These are phyloP conservation scores for Boletus pseudo-olivaceus DNA, from an alignment of 768 basidiomycete genomes.

Conservation along the genomic window DNA sequence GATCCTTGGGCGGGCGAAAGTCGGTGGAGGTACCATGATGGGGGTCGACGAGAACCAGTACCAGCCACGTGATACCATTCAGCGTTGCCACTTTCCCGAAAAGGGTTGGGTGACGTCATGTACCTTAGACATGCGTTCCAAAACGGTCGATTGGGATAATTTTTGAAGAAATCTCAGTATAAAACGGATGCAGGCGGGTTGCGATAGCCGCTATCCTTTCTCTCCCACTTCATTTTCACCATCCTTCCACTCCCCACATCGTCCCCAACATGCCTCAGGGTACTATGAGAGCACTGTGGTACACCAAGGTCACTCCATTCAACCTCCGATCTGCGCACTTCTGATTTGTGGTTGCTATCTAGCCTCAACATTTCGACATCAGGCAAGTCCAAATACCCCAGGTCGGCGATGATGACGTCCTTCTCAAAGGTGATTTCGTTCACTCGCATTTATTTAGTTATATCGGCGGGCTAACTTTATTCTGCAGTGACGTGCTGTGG, in stretches of 20 bases:
- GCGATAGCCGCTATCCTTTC: neutral
- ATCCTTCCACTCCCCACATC: neutral
- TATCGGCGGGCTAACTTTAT: neutral
- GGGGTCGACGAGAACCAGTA: too few relatives aligned
- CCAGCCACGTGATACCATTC: slow-evolving; percentile 11
- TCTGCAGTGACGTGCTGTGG: slow-evolving; percentile 42
- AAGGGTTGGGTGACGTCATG: slow-evolving; percentile 25
- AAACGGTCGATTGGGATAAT: slow-evolving; percentile 12
- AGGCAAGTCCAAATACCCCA: slow-evolving; percentile 65
- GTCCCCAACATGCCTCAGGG: slow-evolving; percentile 46
- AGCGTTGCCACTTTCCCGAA: neutral
- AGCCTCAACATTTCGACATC: slow-evolving; percentile 68
- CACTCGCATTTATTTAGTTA: neutral
- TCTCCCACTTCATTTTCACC: slow-evolving; percentile 2
- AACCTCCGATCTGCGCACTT: neutral
- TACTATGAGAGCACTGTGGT: slow-evolving; percentile 75
- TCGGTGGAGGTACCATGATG: neutral
- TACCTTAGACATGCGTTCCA: slow-evolving; percentile 15
- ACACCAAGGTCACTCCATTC: slow-evolving; percentile 48
- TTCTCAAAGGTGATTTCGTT: slow-evolving; percentile 58
- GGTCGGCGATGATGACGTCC: slow-evolving; percentile 64
- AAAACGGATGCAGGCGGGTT: slow-evolving; percentile 12
- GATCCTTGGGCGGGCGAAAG: too few relatives aligned
- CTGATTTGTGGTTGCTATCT: slow-evolving; percentile 15
- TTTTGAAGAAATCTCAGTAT: slow-evolving; percentile 17